Percentiles rank a stretch among this genome's conserved stretches.
Evolutionary conservation across 2,329 filamentous ascomycete genomes (phyloP).

Genomic region (Orbilia ellipsospora): DNA sequence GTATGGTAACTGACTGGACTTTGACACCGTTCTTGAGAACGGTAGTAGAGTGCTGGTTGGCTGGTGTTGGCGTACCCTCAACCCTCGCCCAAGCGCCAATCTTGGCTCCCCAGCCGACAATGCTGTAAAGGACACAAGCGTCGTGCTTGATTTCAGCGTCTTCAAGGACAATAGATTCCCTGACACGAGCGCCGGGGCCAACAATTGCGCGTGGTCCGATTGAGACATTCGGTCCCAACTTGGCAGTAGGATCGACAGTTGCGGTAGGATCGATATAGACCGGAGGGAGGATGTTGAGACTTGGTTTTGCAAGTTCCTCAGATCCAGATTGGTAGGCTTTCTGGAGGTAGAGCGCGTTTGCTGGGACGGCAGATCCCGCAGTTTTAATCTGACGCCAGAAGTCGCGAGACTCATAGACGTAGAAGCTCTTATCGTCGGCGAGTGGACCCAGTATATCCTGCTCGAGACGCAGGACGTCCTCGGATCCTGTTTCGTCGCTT

Average conservation of each 20-base stretch:
- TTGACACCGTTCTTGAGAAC: slow-evolving; percentile 98
- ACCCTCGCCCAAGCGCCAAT: slow-evolving; percentile 98
- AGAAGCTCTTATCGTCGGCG: slow-evolving; percentile 97
- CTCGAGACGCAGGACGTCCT: slow-evolving; percentile 90
- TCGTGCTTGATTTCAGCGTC: slow-evolving; percentile 97
- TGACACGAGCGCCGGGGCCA: slow-evolving; percentile 84
- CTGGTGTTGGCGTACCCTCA: slow-evolving; percentile 89
- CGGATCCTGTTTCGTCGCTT: slow-evolving; percentile 76
- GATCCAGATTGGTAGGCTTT: slow-evolving; percentile 88
- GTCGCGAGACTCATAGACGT: slow-evolving; percentile 97
- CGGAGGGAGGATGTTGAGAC: slow-evolving; percentile 34
- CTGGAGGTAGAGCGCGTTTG: slow-evolving; percentile 95
- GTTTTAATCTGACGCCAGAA: slow-evolving; percentile 99
- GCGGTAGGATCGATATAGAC: slow-evolving; percentile 72
- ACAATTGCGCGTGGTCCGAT: slow-evolving; percentile 89
- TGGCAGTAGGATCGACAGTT: slow-evolving; percentile 89
- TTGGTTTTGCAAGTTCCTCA: slow-evolving; percentile 74
- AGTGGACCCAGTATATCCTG: slow-evolving; percentile 96
- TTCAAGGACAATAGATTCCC: slow-evolving; percentile 95
- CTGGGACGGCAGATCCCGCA: slow-evolving; percentile 93
- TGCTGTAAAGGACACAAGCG: slow-evolving; percentile 92
- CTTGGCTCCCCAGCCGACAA: slow-evolving; percentile 96
- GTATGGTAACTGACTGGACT: slow-evolving; percentile 96
- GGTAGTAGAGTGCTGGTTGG: slow-evolving; percentile 88
- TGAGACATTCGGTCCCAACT: slow-evolving; percentile 95